Evolutionary conservation across 768 basidiomycete species (phyloP).

Genomic region (Amanita brunnescens): DNA sequence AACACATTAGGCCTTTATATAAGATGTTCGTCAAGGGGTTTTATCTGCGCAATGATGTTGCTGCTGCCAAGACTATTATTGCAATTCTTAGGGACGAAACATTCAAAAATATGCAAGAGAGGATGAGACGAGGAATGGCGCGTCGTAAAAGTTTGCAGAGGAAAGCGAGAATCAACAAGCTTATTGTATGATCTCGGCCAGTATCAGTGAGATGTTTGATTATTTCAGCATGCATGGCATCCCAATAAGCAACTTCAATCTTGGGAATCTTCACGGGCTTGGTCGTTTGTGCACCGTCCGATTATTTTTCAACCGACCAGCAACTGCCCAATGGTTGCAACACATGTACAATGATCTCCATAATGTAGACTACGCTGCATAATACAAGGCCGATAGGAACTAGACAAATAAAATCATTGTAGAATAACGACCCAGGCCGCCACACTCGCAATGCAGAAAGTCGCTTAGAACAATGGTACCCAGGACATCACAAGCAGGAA

Average conservation of each 20-base stretch:
- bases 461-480: conserved; percentile 36
- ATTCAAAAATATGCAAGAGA: conserved; percentile 17
- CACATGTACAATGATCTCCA: conserved; percentile 33
- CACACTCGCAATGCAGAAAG: conserved; percentile 30
- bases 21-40: conserved; percentile 67
- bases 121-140: conserved; percentile 23
- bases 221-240: conserved; percentile 27
- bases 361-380: conserved; percentile 21
- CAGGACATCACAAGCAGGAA: conserved; percentile 33
- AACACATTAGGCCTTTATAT: conserved; percentile 60
- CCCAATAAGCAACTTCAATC: conserved; percentile 23
- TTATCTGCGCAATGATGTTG: conserved; percentile 42
- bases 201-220: too few relatives aligned
- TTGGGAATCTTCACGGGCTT: conserved; percentile 23
- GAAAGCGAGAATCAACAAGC: conserved; percentile 6
- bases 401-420: not conserved
- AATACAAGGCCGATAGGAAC: conserved; percentile 18
- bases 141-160: conserved; percentile 24
- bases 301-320: conserved; percentile 33
- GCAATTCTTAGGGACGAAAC: conserved; percentile 46
- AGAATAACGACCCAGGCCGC: conserved; percentile 20
- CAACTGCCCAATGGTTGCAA: conserved; percentile 33
- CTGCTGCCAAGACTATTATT: conserved; percentile 43
- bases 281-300: conserved; percentile 26
- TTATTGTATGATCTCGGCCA: too few relatives aligned